A percentile compares a stretch with the other conserved stretches of the same genome.
Conservation (phyloP, 345 rosid species). For the Atalantia buxifolia region DNA sequence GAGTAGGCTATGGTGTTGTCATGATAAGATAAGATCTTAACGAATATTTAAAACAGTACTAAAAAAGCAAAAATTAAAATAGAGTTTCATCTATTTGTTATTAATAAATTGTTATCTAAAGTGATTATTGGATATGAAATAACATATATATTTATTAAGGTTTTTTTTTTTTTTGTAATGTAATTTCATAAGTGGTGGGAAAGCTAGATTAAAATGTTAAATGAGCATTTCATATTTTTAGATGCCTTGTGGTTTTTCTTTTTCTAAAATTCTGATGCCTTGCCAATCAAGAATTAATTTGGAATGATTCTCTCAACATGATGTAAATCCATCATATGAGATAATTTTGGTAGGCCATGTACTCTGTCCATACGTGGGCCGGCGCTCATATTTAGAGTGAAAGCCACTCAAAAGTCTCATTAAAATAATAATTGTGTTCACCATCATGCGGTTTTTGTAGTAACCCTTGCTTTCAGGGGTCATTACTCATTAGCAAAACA, state of each 20-base stretch:
- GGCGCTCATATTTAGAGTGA: neutral
- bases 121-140: neutral
- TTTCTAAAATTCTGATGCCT: neutral
- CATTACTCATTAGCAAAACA: too few species aligned
- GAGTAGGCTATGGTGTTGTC: neutral
- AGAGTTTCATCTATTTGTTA: too few species aligned
- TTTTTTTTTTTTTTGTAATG: too few species aligned
- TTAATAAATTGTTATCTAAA: neutral
- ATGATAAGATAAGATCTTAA: neutral
- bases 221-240: too few species aligned
- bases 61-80: too few species aligned
- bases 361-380: neutral
- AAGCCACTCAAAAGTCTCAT: neutral
- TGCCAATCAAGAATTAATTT: too few species aligned
- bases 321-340: constrained; percentile 10
- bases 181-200: too few species aligned
- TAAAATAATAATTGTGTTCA: too few species aligned
- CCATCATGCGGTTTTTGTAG: neutral
- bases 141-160: neutral
- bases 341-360: constrained; percentile 8
- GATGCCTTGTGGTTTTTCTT: too few species aligned
- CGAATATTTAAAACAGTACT: too few species aligned
- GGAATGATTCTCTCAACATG: neutral
- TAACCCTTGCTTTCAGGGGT: too few species aligned
- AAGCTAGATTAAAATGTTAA: too few species aligned